Conservation (phyloP, 805 yeast species). For the Candida arabinofermentans region DNA sequence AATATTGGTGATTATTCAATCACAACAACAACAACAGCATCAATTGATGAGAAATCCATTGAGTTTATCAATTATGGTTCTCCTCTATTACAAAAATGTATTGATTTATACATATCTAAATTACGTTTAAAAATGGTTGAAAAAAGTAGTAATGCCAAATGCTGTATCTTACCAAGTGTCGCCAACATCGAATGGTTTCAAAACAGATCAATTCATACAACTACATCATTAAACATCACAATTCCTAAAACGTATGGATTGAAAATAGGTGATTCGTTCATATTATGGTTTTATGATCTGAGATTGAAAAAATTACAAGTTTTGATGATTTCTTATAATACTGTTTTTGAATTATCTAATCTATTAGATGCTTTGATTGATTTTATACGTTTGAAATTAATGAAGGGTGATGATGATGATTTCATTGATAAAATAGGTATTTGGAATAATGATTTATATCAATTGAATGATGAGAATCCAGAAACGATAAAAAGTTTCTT, state of each 20-base stretch:
- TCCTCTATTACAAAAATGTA: conserved; percentile 1
- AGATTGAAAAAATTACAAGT: conserved; percentile 10
- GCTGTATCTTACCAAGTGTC: conserved; percentile 35
- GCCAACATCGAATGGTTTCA: conserved; percentile 39
- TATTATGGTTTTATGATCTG: conserved; percentile 41
- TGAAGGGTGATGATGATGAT: too few relatives aligned
- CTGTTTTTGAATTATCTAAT: conserved; percentile 6
- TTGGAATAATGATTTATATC: conserved; percentile 29
- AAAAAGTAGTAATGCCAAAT: conserved; percentile 10
- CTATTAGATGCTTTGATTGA: conserved; percentile 11
- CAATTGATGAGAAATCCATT: not conserved
- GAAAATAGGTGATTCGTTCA: conserved; percentile 26
- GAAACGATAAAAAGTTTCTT: too few relatives aligned
- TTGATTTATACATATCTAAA: conserved; percentile 7
- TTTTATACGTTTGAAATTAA: too few relatives aligned
- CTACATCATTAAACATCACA: not conserved
- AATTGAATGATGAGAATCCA: too few relatives aligned
- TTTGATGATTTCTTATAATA: conserved; percentile 17
- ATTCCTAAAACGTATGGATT: conserved; percentile 10
- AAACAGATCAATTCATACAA: conserved; percentile 28
- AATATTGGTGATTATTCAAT: conserved; percentile 6
- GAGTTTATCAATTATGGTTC: not conserved
- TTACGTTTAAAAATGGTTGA: conserved; percentile 2
- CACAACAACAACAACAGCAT: too few relatives aligned
- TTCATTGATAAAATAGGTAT: conserved; percentile 13